Evolutionary conservation across 1,284 basidiomycete genomes (phyloP).

Genomic region (Veloboletus limbatus): DNA sequence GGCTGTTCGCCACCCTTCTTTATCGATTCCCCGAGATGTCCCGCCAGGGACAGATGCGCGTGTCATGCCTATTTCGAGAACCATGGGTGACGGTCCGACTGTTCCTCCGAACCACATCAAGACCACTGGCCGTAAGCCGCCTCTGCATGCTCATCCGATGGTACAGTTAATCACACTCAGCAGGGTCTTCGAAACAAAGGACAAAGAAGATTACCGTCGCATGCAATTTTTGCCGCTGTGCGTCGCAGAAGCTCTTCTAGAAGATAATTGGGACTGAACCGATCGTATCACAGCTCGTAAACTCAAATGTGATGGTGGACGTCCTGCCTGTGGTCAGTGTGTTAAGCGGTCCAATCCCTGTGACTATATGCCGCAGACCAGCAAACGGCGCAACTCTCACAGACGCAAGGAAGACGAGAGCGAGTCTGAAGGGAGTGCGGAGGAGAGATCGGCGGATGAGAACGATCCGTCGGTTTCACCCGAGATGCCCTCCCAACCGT

Average conservation of each 20-base stretch:
- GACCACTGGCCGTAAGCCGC: constrained; percentile 29
- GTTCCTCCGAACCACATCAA: constrained; percentile 29
- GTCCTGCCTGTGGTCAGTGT: constrained; percentile 76
- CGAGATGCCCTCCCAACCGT: constrained; percentile 52
- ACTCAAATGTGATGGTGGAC: constrained; percentile 78
- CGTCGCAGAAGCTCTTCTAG: constrained; percentile 33
- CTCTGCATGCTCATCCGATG: constrained; percentile 6
- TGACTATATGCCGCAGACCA: constrained; percentile 72
- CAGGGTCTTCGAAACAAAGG: constrained; percentile 50
- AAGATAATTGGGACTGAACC: constrained; percentile 20
- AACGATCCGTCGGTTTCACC: constrained; percentile 67
- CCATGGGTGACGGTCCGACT: constrained; percentile 36
- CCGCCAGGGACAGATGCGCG: constrained; percentile 42
- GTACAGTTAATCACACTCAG: constrained; percentile 4
- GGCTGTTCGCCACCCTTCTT: constrained; percentile 44
- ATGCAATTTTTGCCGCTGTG: constrained; percentile 83
- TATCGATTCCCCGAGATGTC: constrained; percentile 48
- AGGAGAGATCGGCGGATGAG: constrained; percentile 53
- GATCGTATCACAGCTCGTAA: constrained; percentile 58
- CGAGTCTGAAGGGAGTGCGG: constrained; percentile 60
- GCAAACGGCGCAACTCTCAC: constrained; percentile 61
- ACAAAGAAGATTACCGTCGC: constrained; percentile 81
- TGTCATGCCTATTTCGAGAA: constrained; percentile 38
- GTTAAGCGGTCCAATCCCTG: constrained; percentile 70
- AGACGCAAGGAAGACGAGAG: constrained; percentile 60